Evolutionary conservation across 2,329 filamentous ascomycete species (phyloP), one percentile per base, ranked within the genome.

Genomic region (Pseudogymnoascus sp.): DNA sequence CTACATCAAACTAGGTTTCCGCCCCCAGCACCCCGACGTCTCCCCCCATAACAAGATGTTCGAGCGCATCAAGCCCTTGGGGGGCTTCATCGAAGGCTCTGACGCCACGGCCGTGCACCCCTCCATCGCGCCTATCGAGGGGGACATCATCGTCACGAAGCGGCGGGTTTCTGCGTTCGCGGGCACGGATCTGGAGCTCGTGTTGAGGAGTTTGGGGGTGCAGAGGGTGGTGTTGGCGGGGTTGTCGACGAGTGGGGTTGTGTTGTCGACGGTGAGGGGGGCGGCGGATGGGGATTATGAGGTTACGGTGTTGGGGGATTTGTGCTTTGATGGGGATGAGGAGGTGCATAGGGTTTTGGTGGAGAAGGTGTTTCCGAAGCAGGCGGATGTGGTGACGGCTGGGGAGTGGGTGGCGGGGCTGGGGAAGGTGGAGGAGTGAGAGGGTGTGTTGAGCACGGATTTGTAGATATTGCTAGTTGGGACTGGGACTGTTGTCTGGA

Each of bases 201-300:
- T 76, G 4, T 68, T 77, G 2, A 70, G 74, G 5, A 70, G 70
- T 26, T 63, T 69, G 18, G 69, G 67, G 1, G 67, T 71, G 0
- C 64, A 72, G 18, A 67, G 66, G 18, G 47, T 77, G n/a, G 72
- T 75, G 5, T n/a, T 77, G 10, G 69, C 67, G 0, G 75, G 76
- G 1, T 31, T 77, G 14, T 69, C 67, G 26, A 76, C 75, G 1
- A 71, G 73, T 39, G 75, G 75, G 8, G 74, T 72, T 10, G 75
- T 77, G 6, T 65, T 77, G 16, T 76, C 74, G 14, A 77, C 75
- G 3, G 67, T 76, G 26, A 71, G 73, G 11, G 68, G 73, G 61
- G 75, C 73, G 5, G 69, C 69, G 34, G 75, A 77, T 68, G 60
- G 72, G 64, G 76, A 77, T 64, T 76, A 75, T 47, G 62, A 64